Evolutionary conservation across 345 rosid genomes (phyloP), one percentile per base, ranked within the genome.

Genomic region (Gossypium mustelinum): DNA sequence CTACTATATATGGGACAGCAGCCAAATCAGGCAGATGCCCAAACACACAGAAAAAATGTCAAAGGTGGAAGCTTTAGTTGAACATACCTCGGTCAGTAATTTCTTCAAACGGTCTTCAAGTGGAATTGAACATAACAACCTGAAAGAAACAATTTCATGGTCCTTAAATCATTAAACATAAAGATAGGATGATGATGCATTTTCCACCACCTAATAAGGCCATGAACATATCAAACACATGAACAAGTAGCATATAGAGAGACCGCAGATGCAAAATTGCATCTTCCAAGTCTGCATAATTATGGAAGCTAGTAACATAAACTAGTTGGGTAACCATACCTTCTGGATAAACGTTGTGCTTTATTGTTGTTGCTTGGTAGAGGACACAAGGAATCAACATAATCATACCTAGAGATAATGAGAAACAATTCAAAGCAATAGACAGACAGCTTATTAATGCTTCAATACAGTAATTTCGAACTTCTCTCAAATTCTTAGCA

Each of bases 51-150:
- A 68, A 27, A 25, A 29, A 5, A n/a, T 10, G 17, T 27, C 24
- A 56, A 69, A 2, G 3, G 11, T n/a, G 45, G 10, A 51, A n/a
- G 34, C 60, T 52, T 17, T 27, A 27, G 60, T 51, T 69, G 27
- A 73, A 87, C 91, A 80, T 51, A 94, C 97, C 98, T 93, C 87
- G 54, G 79, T 77, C 47, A 95, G 88, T 80, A 95, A 56, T 81
- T 81, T 90, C 88, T 86, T 80, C 59, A 93, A 12, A 18, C 92
- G 95, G 70, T 90, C 96, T 77, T 88, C 90, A 57, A 86, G 79
- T 12, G 98, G 83, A 80, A 88, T 69, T 39, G 90, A 81, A 67
- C 85, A 82, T 78, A 95, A 82, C 60, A 18, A 73, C 92, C 98
- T 94, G 97, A 78, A 86, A 74, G 73, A 60, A 75, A 75, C 78